phyloP scores from a whole-genome alignment of 1,284 basidiomycete species.

The Erythrobasidium hasegawianum region DNA sequence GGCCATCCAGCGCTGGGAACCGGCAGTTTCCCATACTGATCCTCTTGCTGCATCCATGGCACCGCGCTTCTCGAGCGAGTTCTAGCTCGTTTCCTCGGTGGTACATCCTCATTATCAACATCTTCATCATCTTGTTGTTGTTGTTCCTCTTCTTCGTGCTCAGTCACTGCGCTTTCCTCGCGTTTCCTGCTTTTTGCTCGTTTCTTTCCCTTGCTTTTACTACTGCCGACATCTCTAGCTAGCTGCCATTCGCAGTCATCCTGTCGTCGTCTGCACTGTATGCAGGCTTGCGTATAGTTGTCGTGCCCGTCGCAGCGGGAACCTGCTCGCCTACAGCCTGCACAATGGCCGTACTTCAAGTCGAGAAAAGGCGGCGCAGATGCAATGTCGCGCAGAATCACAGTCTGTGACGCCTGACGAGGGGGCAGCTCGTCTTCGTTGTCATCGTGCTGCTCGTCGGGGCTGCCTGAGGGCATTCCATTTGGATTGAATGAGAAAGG shows the following conservation, averaged over 20 bases:
- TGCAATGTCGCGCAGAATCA: neutral
- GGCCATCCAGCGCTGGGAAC: conserved; percentile 2
- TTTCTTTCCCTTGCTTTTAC: neutral
- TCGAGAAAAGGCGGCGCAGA: conserved; percentile 4
- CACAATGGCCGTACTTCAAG: conserved; percentile 4
- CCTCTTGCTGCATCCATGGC: neutral
- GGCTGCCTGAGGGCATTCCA: too few species aligned
- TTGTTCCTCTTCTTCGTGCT: neutral
- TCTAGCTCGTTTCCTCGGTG: conserved; percentile 7
- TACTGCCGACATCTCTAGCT: too few species aligned
- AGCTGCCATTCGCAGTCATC: conserved; percentile 16
- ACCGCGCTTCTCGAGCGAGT: neutral
- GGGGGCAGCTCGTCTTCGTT: too few species aligned
- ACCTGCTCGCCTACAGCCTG: conserved; percentile 4
- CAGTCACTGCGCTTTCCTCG: neutral
- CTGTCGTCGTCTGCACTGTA: conserved; percentile 12
- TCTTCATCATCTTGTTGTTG: neutral
- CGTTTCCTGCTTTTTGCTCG: neutral
- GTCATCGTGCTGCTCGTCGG: too few species aligned
- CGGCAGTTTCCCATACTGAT: neutral
- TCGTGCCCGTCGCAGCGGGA: conserved; percentile 25
- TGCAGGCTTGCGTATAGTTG: conserved; percentile 18
- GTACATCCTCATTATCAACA: neutral
- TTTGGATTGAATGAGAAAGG: too few species aligned
- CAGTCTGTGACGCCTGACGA: neutral